These are phyloP conservation scores for Phlebiopsis flavidoalba DNA, from an alignment of 768 basidiomycete genomes.

Conservation along the genomic window DNA sequence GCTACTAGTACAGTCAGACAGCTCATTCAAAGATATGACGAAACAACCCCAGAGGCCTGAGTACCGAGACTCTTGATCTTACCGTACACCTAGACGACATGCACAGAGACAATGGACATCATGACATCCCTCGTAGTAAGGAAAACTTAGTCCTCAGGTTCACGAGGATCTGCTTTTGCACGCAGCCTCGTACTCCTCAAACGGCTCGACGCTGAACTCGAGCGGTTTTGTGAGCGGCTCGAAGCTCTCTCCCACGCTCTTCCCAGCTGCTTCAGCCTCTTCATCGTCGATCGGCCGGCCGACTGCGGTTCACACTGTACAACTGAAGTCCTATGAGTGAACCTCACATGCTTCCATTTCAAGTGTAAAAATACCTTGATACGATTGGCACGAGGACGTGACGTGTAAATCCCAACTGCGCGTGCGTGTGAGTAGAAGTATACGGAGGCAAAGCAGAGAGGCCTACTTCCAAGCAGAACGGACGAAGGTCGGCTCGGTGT, in stretches of 20 bases:
- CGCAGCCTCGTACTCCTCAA: conserved; percentile 12
- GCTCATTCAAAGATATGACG: too few relatives aligned
- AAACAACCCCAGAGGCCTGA: too few relatives aligned
- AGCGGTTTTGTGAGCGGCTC: conserved; percentile 38
- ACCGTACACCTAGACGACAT: not conserved
- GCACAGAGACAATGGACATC: not conserved
- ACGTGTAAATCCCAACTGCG: conserved; percentile 48
- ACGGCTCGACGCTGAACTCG: conserved; percentile 23
- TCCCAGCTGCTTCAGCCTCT: conserved; percentile 37
- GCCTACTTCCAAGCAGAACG: conserved; percentile 51
- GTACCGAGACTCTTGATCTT: too few relatives aligned
- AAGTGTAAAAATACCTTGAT: conserved; percentile 29
- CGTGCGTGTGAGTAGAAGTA: not conserved
- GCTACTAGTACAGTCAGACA: too few relatives aligned
- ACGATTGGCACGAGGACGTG: conserved; percentile 46
- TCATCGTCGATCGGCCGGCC: conserved; percentile 38
- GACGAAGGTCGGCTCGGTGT: conserved; percentile 51
- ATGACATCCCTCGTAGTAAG: not conserved
- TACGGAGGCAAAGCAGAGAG: not conserved
- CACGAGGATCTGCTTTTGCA: conserved; percentile 9
- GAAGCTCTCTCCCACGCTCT: conserved; percentile 32
- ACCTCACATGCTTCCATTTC: not conserved
- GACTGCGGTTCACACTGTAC: conserved; percentile 44
- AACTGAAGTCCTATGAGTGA: conserved; percentile 15
- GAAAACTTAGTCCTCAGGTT: conserved; percentile 7